Base-by-base conservation (phyloP, 139 green algal species). In the Nannochloris sp. region DNA sequence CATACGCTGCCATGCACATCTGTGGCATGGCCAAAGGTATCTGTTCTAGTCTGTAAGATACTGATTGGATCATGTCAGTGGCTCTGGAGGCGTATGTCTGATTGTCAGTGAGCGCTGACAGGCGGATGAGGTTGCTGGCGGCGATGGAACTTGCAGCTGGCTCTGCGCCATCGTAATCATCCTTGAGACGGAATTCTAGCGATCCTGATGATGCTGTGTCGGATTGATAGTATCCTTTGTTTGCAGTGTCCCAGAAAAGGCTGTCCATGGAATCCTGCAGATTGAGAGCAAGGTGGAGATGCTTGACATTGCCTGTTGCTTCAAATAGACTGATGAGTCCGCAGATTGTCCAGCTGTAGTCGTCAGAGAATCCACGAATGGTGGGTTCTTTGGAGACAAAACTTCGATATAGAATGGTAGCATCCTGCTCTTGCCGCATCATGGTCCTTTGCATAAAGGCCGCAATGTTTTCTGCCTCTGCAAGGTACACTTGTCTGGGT, bases 151-250 rank as follows among this genome's bases (percentile, higher is more conserved):
- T 86, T 11, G 87, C 79, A 6, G 82, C 77, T 7, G 89, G 89
- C 69, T 96, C 89, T 2, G 89, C 89, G 3, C 87, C 86, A 50
- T 95, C 87, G 40, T 95, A 95, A 46, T 94, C 87, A 50, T 77
- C 67, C 62, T 94, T 81, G 5, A 82, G 57, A 48, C 37, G 9
- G 5, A 64, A 25, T n/a, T 9, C 19, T 11, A 58, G 12, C 5
- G 21, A 37, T 19, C 18, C 48, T 16, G 60, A 58, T 29, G 21
- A 8, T 19, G 18, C 8, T 16, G 4, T 19, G 2, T 29, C 21
- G 1, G 50, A 34, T 58, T 58, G 50, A 21, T 34, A 58, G 4
- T 58, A 58, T 8, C 50, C 50, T 12, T 53, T 19, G 5, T 23
- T 49, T 10, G 57, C 7, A 24, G 60, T 46, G 48, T 96, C 88